Evolutionary conservation across 169 alveolate genomes (phyloP), one percentile per base, ranked within the genome.

Genomic region (Plasmodium reichenowi): DNA sequence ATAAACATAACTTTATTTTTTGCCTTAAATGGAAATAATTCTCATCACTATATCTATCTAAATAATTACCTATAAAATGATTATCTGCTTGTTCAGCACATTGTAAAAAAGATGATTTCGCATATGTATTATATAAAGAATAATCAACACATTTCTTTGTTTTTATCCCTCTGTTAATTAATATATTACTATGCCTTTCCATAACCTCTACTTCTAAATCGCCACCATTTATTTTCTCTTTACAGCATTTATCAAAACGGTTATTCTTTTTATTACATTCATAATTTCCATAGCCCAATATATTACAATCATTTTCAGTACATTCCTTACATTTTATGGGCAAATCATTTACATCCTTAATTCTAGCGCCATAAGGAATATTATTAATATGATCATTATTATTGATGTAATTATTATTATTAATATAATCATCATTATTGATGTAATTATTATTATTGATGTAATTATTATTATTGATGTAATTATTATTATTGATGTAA

Each of bases 51-150:
- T 71, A 86, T 59, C 87, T 62, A 22, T 62, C 86, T 48, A 86
- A 60, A 43, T 86, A 86, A 72, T 86, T 71, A 1, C 92, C 92
- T 24, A 86, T 86, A 56, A 71, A 86, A 29, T 86, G 92, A 47
- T 86, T 86, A 50, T 86, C 92, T 45, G 92, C 92, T 86, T 86
- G 92, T 17, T 86, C 92, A 10, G 92, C 92, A 12, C 92, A 86
- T 10, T 86, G 92, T 22, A 86, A 73, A 66, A 86, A 86, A 4
- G 92, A 86, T 0, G 92, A 71, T 56, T 86, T 86, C 15, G 92
- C 86, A 64, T 86, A 86, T 2, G 92, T 86, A 52, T 86, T 86
- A 43, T 86, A 86, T 24, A 86, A 73, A 10, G 88, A 71, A 58
- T 86, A 86, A 17, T 86, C 92, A 1, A 86, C 87, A 22, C 70